A percentile compares a stretch with the other conserved stretches of the same genome.
Evolutionary conservation across 352 stramenopile genomes (phyloP).

Genomic region (Pythium plurisporium): DNA sequence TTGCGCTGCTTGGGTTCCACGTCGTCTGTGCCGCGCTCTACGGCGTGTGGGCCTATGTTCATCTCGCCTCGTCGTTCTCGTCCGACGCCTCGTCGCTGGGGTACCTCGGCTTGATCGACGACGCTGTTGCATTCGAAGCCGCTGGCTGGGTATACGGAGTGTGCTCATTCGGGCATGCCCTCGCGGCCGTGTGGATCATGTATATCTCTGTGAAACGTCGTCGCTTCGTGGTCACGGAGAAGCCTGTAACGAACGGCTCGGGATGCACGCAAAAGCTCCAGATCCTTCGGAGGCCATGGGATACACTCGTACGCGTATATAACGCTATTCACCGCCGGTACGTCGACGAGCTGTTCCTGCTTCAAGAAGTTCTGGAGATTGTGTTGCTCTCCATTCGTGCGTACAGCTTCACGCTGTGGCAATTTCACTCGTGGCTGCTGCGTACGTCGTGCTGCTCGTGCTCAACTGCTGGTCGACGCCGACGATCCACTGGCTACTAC

Average conservation of each 20-base stretch:
- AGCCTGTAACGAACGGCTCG: not conserved
- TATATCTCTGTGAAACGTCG: not conserved
- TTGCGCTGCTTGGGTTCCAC: not conserved
- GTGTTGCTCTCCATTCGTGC: not conserved
- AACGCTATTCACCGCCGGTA: not conserved
- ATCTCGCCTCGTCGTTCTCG: not conserved
- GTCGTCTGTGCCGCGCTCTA: not conserved
- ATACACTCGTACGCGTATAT: not conserved
- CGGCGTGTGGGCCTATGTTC: slow-evolving; percentile 1
- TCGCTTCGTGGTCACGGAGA: not conserved
- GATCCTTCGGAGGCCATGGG: not conserved
- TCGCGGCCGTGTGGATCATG: not conserved
- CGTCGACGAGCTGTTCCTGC: not conserved
- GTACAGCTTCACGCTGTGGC: slow-evolving; percentile 3
- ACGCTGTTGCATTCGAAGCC: not conserved
- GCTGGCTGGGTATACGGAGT: not conserved
- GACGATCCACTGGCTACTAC: not conserved
- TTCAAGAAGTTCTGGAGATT: not conserved
- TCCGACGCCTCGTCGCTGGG: not conserved
- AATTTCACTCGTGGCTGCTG: not conserved
- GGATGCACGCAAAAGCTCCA: not conserved
- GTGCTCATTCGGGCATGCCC: not conserved
- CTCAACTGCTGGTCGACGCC: slow-evolving; percentile 7
- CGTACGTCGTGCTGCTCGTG: not conserved
- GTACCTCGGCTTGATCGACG: not conserved